phyloP scores from a whole-genome alignment of 345 rosid genomes.

The Rhodamnia argentea region DNA sequence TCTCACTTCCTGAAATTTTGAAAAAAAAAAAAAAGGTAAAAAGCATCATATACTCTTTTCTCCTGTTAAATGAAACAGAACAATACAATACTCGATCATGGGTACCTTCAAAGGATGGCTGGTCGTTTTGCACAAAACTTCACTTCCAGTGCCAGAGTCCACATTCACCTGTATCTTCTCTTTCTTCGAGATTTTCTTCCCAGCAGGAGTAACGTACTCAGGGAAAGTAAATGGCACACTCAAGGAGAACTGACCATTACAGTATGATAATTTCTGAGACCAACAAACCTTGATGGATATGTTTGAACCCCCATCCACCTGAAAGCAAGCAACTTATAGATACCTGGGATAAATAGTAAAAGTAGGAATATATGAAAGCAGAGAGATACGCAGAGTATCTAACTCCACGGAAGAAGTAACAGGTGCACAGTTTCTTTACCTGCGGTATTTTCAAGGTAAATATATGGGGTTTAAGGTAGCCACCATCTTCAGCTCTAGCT shows the following conservation, averaged over 20 bases:
- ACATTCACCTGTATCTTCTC: slow-evolving; percentile 72
- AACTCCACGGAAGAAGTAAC: not conserved
- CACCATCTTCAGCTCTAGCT: slow-evolving; percentile 36
- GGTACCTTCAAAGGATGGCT: slow-evolving; percentile 82
- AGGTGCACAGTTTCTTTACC: slow-evolving; percentile 19
- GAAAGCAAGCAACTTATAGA: not conserved
- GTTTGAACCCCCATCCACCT: slow-evolving; percentile 86
- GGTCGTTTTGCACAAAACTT: slow-evolving; percentile 48
- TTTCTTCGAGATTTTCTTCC: slow-evolving; percentile 58
- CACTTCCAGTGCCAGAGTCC: slow-evolving; percentile 48
- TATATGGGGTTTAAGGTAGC: slow-evolving; percentile 55
- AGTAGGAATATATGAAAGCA: not conserved
- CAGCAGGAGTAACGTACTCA: slow-evolving; percentile 72
- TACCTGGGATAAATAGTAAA: not conserved
- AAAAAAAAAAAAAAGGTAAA: not conserved
- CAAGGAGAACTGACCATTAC: slow-evolving; percentile 47
- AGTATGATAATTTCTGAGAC: slow-evolving; percentile 61
- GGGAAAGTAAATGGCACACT: slow-evolving; percentile 76
- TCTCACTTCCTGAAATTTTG: slow-evolving; percentile 43
- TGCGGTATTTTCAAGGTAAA: slow-evolving; percentile 68
- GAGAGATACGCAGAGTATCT: not conserved
- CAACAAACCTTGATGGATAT: slow-evolving; percentile 60
- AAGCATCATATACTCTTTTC: not conserved
- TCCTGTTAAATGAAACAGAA: slow-evolving; percentile 2
- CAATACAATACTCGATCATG: not conserved